phyloP scores from a whole-genome alignment of 2,329 filamentous ascomycete species.

The Penicillium sp. region DNA sequence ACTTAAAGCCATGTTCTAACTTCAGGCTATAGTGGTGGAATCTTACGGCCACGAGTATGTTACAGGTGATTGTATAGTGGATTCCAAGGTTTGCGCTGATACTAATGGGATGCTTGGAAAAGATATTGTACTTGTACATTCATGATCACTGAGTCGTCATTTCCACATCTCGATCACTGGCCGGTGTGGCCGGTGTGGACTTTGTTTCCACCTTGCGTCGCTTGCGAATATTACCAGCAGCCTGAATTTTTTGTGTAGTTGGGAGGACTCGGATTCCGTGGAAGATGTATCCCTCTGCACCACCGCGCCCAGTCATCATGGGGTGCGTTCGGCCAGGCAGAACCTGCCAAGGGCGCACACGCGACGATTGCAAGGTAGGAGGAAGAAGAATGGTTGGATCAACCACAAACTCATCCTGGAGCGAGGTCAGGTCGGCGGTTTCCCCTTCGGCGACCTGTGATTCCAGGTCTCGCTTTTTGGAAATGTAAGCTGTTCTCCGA shows the following conservation, averaged over 20 bases:
- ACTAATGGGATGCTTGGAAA: background rate
- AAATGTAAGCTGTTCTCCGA: constrained; percentile 71
- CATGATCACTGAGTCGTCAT: constrained; percentile 27
- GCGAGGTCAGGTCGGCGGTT: constrained; percentile 23
- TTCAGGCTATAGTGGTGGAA: background rate
- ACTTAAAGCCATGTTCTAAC: background rate
- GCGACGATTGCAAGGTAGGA: constrained; percentile 76
- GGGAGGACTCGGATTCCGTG: constrained; percentile 81
- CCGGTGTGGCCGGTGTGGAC: constrained; percentile 25
- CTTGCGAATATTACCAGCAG: constrained; percentile 70
- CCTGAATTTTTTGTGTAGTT: constrained; percentile 75
- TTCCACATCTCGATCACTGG: constrained; percentile 31
- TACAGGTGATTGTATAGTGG: constrained; percentile 15
- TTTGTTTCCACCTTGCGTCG: constrained; percentile 61
- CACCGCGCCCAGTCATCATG: constrained; percentile 84
- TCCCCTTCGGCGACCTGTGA: constrained; percentile 14
- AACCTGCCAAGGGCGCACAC: constrained; percentile 84
- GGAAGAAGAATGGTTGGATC: constrained; percentile 84
- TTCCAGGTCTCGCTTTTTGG: constrained; percentile 35
- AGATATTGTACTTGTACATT: constrained; percentile 1
- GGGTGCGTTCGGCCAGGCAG: constrained; percentile 90
- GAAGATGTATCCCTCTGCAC: constrained; percentile 87
- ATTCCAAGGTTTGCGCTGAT: background rate
- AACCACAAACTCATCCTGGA: constrained; percentile 73
- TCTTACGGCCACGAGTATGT: background rate